Evolutionary conservation across 306 rosid genomes (phyloP), one percentile per base, ranked within the genome.

Genomic region (Canavalia ensiformis): DNA sequence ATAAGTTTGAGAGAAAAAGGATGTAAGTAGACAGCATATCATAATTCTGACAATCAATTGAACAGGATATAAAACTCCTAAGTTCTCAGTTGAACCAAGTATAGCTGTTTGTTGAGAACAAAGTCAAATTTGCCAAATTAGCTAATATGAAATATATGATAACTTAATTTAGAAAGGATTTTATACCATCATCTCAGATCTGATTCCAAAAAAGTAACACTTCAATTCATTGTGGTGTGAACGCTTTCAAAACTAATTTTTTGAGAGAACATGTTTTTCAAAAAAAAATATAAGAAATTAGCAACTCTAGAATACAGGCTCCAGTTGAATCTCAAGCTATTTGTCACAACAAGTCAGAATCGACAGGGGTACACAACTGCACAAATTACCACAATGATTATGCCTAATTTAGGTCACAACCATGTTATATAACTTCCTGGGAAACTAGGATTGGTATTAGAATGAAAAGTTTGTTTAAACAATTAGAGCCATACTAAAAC

Each of bases 11-110:
- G 39, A 52, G 57, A 72, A 28, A 18, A 18, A 68, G 67, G 46
- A 68, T 31, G 51, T 50, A 29, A 18, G 31, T 58, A 62, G 68
- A 41, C 57, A 70, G 65, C 11, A 83, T 51, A 69, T 45, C 44
- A 49, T 50, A 31, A 69, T 58, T 28, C 58, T 60, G 45, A 58
- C 4, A 50, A 70, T 57, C 68, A 72, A 31, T 52, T 42, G 12
- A 52, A 57, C 52, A 54, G 56, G 37, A 52, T 45, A 73, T 44
- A 31, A 74, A 37, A 52, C 66, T 72, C 62, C 29, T 18, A 62
- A 58, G 64, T 74, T 49, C 74, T 42, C 50, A 57, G 70, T 68
- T 18, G 41, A 47, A 42, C 59, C 68, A 81, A 63, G 42, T 46
- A 7, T 13, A 55, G 12, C 42, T 55, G 65, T 64, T 50, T 60